Evolutionary conservation across 169 alveolate genomes (phyloP).

Genomic region (Eimeria sp.): DNA sequence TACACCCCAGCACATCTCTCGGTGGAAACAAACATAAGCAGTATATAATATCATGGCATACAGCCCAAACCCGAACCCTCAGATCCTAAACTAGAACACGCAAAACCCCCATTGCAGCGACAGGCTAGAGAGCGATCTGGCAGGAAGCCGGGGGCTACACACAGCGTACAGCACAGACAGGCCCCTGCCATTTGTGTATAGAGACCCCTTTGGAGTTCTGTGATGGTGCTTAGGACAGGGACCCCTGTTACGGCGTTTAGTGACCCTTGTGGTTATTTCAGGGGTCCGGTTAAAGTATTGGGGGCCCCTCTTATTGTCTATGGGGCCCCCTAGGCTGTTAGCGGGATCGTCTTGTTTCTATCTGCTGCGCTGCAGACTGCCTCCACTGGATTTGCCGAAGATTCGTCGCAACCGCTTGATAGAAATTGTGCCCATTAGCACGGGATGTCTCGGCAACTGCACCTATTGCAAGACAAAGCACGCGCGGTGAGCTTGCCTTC

Average conservation of each 20-base stretch:
- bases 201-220: background rate
- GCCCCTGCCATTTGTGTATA: background rate
- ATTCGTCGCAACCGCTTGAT: conserved; percentile 97
- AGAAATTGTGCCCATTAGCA: conserved; percentile 97
- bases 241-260: background rate
- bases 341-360: background rate
- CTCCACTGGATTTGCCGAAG: conserved; percentile 98
- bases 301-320: background rate
- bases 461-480: conserved; percentile 99
- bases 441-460: conserved; percentile 99
- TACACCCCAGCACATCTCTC: background rate
- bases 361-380: conserved; percentile 86
- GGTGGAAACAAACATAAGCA: background rate
- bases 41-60: background rate
- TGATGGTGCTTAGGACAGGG: background rate
- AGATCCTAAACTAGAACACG: background rate
- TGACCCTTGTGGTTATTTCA: background rate
- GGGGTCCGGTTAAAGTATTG: background rate
- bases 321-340: background rate
- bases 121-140: background rate
- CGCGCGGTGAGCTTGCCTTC: conserved; percentile 88
- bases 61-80: background rate
- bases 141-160: background rate
- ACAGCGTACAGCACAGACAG: background rate
- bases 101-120: background rate